Conservation (phyloP, 75 land plant genomes). For the Picea glauca region DNA sequence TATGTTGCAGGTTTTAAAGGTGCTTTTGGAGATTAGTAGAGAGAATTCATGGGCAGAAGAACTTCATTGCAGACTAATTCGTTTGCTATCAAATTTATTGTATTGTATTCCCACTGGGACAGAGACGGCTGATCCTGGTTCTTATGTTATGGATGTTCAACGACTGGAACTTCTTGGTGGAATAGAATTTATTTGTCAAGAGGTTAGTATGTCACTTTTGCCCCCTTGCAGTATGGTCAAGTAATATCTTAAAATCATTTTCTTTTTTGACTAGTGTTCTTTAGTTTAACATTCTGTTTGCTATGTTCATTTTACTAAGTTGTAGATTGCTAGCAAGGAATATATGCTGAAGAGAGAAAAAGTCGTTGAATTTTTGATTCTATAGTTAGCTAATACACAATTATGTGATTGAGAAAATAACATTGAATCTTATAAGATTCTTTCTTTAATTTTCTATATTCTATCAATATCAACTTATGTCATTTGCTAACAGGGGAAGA, state of each 20-base stretch:
- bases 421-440: background rate
- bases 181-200: conserved; percentile 76
- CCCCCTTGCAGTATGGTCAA: background rate
- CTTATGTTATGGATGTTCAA: conserved; percentile 49
- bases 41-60: conserved; percentile 93
- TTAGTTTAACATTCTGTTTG: background rate
- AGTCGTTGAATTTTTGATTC: background rate
- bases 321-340: background rate
- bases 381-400: background rate
- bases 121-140: conserved; percentile 16
- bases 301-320: background rate
- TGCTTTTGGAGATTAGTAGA: conserved; percentile 76
- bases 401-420: background rate
- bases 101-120: conserved; percentile 38
- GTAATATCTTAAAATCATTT: background rate
- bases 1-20: conserved; percentile 62
- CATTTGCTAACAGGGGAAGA: background rate
- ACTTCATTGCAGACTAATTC: conserved; percentile 82
- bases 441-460: background rate
- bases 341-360: background rate
- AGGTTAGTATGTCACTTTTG: conserved; percentile 45
- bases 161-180: conserved; percentile 86
- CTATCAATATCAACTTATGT: background rate
- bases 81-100: conserved; percentile 81
- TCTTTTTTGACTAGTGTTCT: background rate